These are phyloP conservation scores for Leccinum disarticulatum DNA, from an alignment of 768 basidiomycete species.

Conservation along the genomic window DNA sequence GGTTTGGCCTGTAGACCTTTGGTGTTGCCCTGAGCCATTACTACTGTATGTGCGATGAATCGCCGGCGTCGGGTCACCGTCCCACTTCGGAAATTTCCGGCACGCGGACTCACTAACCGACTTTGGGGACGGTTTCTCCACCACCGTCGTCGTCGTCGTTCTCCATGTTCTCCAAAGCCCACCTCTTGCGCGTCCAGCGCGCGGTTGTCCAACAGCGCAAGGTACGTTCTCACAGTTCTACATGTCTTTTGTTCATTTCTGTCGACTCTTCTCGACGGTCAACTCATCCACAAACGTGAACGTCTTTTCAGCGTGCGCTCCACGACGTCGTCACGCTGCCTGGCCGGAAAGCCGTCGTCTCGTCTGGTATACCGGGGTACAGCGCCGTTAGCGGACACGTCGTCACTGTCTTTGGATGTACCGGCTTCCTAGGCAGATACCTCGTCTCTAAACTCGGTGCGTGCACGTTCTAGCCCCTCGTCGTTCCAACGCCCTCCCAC, in stretches of 20 bases:
- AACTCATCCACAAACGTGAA: constrained; percentile 1
- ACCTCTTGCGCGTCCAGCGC: constrained; percentile 53
- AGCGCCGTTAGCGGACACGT: constrained; percentile 88
- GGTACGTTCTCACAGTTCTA: constrained; percentile 29
- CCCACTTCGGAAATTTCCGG: constrained; percentile 29
- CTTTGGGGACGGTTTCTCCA: constrained; percentile 1
- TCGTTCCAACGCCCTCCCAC: no score
- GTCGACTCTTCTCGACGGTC: background rate
- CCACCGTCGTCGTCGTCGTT: constrained; percentile 15
- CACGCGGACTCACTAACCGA: constrained; percentile 2
- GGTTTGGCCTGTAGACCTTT: constrained; percentile 68
- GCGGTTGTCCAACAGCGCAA: constrained; percentile 46
- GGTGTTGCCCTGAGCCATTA: constrained; percentile 81
- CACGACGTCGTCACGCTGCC: constrained; percentile 71
- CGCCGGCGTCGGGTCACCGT: background rate
- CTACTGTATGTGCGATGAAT: background rate
- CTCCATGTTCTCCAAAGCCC: constrained; percentile 46
- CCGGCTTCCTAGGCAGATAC: constrained; percentile 93
- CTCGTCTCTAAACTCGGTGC: constrained; percentile 90
- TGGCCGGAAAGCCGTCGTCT: constrained; percentile 62
- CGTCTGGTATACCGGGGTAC: constrained; percentile 78
- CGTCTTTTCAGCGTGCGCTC: constrained; percentile 57
- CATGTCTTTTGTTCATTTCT: background rate
- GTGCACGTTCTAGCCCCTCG: background rate
- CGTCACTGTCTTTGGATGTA: constrained; percentile 96